Evolutionary conservation across 306 rosid species (phyloP).

Genomic region (Begonia peltatifolia): DNA sequence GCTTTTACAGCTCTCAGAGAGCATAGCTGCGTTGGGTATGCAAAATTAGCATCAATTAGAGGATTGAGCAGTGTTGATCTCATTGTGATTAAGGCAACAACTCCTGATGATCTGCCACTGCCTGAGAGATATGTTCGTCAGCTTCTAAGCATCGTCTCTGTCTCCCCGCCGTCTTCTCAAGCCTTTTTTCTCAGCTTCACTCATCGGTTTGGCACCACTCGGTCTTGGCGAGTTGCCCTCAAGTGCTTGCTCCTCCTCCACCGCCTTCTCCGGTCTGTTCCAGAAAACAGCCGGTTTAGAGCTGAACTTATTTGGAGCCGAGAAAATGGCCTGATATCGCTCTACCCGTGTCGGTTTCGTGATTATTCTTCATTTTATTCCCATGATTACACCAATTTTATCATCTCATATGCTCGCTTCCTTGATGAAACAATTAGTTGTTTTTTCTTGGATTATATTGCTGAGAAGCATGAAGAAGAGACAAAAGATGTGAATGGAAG

Average conservation of each 20-base stretch:
- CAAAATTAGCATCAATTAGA: conserved; percentile 44
- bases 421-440: conserved; percentile 45
- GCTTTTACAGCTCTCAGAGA: conserved; percentile 37
- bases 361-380: conserved; percentile 24
- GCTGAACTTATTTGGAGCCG: conserved; percentile 36
- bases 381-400: conserved; percentile 23
- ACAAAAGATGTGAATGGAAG: not conserved
- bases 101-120: conserved; percentile 44
- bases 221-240: conserved; percentile 66
- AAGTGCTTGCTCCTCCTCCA: conserved; percentile 75
- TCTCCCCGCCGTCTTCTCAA: conserved; percentile 38
- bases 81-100: conserved; percentile 47
- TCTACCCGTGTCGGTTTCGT: conserved; percentile 38
- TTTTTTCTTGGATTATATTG: conserved; percentile 11
- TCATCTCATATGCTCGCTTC: conserved; percentile 43
- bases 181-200: conserved; percentile 43
- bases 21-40: conserved; percentile 34
- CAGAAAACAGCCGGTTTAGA: conserved; percentile 21
- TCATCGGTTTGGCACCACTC: conserved; percentile 51
- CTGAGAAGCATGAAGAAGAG: not conserved
- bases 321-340: conserved; percentile 40
- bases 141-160: conserved; percentile 45
- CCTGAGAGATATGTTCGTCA: conserved; percentile 41
- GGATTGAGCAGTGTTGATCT: conserved; percentile 45
- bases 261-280: conserved; percentile 49